A percentile compares a stretch with the other conserved stretches of the same genome.
These are phyloP conservation scores for Asterophora lycoperdoides DNA, from an alignment of 768 basidiomycete species.

Conservation along the genomic window DNA sequence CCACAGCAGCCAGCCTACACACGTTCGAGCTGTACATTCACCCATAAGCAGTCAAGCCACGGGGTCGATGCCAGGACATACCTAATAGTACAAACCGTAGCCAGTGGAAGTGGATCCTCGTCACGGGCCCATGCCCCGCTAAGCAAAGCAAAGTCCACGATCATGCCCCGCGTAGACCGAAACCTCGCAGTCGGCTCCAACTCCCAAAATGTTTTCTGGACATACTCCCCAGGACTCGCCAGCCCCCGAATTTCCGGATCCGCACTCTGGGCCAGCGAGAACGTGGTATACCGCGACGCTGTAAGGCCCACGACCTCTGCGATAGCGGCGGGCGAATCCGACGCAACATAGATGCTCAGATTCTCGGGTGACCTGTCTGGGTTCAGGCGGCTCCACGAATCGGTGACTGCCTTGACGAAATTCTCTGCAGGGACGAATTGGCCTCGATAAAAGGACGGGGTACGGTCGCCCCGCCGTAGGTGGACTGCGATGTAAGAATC, in stretches of 20 bases:
- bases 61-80: conserved; percentile 22
- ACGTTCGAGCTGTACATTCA: conserved; percentile 48
- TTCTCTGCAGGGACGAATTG: conserved; percentile 46
- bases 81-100: conserved; percentile 57
- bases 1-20: conserved; percentile 55
- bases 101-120: conserved; percentile 43
- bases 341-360: conserved; percentile 53
- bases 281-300: conserved; percentile 31
- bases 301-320: conserved; percentile 40
- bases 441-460: conserved; percentile 38
- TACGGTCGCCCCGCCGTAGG: conserved; percentile 59
- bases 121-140: conserved; percentile 55
- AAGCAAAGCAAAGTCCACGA: conserved; percentile 66
- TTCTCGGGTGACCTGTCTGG: conserved; percentile 16
- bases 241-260: conserved; percentile 40
- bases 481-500: conserved; percentile 53
- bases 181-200: conserved; percentile 38
- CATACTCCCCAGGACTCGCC: conserved; percentile 50
- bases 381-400: conserved; percentile 38
- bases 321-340: conserved; percentile 48
- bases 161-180: conserved; percentile 54
- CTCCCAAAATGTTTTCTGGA: conserved; percentile 46
- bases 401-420: conserved; percentile 40
- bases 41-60: not conserved
- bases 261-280: conserved; percentile 42